Conservation (phyloP, 2,329 filamentous ascomycete species). For the Clonostachys sp. region DNA sequence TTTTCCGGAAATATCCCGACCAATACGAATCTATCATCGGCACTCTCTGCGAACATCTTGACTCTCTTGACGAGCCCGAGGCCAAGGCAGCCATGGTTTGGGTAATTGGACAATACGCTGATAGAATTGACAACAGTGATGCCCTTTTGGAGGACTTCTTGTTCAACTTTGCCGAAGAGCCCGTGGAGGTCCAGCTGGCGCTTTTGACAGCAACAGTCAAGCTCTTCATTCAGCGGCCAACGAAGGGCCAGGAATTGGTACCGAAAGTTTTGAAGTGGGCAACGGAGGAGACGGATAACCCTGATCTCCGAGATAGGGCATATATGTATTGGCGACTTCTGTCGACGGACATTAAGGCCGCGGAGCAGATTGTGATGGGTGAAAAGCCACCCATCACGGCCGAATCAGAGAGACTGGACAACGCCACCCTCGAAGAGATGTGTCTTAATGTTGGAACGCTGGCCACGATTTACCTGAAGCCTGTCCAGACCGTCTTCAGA, state of each 20-base stretch:
- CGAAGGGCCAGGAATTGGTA: conserved; percentile 88
- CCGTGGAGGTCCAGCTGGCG: conserved; percentile 91
- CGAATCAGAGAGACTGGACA: conserved; percentile 90
- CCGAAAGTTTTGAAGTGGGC: conserved; percentile 97
- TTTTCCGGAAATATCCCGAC: conserved; percentile 98
- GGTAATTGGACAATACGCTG: conserved; percentile 98
- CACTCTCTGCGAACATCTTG: conserved; percentile 90
- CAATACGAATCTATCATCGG: conserved; percentile 98
- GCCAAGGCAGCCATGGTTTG: conserved; percentile 98
- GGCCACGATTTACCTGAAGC: conserved; percentile 96
- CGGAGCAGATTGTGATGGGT: conserved; percentile 90
- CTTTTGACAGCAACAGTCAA: conserved; percentile 96
- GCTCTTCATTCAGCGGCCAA: conserved; percentile 93
- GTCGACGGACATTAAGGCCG: conserved; percentile 83
- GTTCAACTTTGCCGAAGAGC: conserved; percentile 89
- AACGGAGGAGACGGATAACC: conserved; percentile 98
- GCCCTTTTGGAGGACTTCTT: conserved; percentile 91
- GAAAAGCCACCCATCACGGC: conserved; percentile 95
- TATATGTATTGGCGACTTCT: conserved; percentile 99
- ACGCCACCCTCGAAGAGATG: conserved; percentile 90
- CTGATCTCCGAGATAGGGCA: conserved; percentile 88
- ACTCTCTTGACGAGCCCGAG: conserved; percentile 94
- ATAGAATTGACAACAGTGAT: conserved; percentile 95
- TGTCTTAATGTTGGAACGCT: conserved; percentile 94
- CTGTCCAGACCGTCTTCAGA: conserved; percentile 94